phyloP scores from a whole-genome alignment of 441 rosid species.

The Bocquillonia castaneifolia region DNA sequence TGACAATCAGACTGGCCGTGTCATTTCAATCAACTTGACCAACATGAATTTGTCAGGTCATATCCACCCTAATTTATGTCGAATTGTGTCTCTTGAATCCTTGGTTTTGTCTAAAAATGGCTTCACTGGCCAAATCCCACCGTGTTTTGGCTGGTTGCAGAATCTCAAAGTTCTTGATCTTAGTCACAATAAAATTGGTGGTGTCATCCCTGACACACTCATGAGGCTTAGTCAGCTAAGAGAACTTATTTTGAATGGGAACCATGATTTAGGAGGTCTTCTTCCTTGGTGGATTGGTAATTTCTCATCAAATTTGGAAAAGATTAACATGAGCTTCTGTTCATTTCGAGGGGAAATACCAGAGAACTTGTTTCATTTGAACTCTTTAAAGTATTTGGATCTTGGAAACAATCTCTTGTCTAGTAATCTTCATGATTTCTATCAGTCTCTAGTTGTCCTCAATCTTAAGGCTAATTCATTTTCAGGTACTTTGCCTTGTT shows the following conservation, averaged over 20 bases:
- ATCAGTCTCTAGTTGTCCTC: constrained; percentile 55
- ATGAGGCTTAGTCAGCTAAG: constrained; percentile 43
- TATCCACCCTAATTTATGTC: constrained; percentile 55
- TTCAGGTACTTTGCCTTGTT: constrained; percentile 81
- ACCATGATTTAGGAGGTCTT: constrained; percentile 49
- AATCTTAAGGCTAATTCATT: constrained; percentile 66
- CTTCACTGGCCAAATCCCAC: constrained; percentile 54
- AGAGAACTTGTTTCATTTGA: constrained; percentile 42
- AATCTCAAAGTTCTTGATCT: constrained; percentile 62
- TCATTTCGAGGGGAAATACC: constrained; percentile 66
- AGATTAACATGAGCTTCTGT: constrained; percentile 53
- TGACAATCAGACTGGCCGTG: constrained; percentile 54
- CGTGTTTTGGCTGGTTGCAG: constrained; percentile 50
- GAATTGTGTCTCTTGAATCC: constrained; percentile 44
- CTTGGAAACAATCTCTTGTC: constrained; percentile 55
- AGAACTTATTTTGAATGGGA: constrained; percentile 53
- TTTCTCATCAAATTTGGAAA: constrained; percentile 57
- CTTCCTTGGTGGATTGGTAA: constrained; percentile 69
- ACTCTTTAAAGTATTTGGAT: constrained; percentile 56
- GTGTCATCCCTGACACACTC: constrained; percentile 49
- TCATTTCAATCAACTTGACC: constrained; percentile 53
- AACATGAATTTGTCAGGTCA: constrained; percentile 52
- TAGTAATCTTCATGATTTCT: constrained; percentile 52
- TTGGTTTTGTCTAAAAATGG: constrained; percentile 53
- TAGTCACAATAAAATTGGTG: constrained; percentile 50